Percentiles rank a stretch among this genome's conserved stretches.
These are phyloP conservation scores for Neoboletus brunneissimus DNA, from an alignment of 768 basidiomycete species.

Conservation along the genomic window DNA sequence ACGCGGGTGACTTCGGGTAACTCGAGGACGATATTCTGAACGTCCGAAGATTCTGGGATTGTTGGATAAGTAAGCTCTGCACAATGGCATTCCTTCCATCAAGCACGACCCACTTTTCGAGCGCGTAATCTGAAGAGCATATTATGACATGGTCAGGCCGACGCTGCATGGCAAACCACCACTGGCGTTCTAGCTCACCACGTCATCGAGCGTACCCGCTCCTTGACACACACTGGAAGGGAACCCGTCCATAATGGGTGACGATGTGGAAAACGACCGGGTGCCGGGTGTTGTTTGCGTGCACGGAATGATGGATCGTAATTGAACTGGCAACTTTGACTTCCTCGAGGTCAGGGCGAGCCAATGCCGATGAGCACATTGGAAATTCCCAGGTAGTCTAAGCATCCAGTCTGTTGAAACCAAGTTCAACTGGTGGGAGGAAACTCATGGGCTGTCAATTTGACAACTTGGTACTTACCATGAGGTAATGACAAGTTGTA, in stretches of 20 bases:
- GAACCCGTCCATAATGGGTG: conserved; percentile 3
- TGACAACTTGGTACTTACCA: neutral
- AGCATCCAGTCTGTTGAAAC: conserved; percentile 6
- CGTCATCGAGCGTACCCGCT: conserved; percentile 16
- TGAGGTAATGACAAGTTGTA: neutral
- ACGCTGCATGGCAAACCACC: neutral
- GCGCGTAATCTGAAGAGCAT: conserved; percentile 13
- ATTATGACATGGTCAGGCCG: neutral
- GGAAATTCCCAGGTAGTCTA: conserved; percentile 2
- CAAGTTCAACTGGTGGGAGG: neutral
- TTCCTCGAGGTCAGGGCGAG: neutral
- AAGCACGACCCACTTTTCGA: conserved; percentile 19
- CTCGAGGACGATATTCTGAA: conserved; percentile 8
- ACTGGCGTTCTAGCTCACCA: conserved; percentile 13
- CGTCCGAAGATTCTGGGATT: conserved; percentile 16
- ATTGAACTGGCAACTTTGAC: neutral
- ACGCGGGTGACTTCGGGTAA: conserved; percentile 28
- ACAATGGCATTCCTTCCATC: neutral
- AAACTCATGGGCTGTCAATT: neutral
- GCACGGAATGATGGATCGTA: neutral
- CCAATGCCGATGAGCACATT: neutral
- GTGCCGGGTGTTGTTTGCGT: neutral
- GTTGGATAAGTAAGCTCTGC: neutral
- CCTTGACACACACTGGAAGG: neutral
- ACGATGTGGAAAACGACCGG: conserved; percentile 1